Base-by-base conservation (phyloP, 2,329 filamentous ascomycete genomes). In the Colletotrichum sp. region DNA sequence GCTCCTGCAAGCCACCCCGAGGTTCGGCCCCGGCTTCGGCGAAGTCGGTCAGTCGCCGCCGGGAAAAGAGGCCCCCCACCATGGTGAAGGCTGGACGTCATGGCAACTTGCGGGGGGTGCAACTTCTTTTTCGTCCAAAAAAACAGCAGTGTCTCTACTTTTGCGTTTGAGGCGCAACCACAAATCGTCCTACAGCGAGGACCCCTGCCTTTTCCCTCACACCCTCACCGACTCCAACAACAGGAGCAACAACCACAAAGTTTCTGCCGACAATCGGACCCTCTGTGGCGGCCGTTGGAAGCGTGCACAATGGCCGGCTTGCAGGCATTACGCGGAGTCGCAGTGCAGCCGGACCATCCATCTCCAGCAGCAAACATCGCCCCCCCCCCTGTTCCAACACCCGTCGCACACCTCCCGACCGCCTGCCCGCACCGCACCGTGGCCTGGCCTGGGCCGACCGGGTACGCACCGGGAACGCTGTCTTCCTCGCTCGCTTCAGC, bases 1-100 rank as follows among this genome's bases (percentile, higher is more conserved):
- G 36, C 28, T 67, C 48, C 65, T 57, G 43, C 65, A 59, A 67
- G 65, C 65, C 65, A 61, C 34, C 64, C 70, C 70, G 74, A 76
- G 32, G 15, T 68, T 76, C 74, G 74, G 71, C 64, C 74, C 74
- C 74, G 74, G 74, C 59, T 52, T 76, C 74, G 74, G 74, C 74
- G 65, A 74, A 61, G 32, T 76, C 70, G 74, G 74, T 55, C 59
- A 60, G 36, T 74, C 70, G 74, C 74, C 74, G 74, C 59, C 71
- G 70, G 74, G 26, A 65, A 34, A 36, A 30, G 18, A 59, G 57
- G 32, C 64, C 74, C 63, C 74, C 43, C 74, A 65, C 59, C 39
- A 36, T 32, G 65, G 39, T 52, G 24, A 30, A 52, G 43, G 36
- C 26, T 69, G 32, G 70, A 76, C 74, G 74, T 76, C 68, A 75